Conservation (phyloP, 495 filamentous ascomycete genomes). For the Tuber indicum region DNA sequence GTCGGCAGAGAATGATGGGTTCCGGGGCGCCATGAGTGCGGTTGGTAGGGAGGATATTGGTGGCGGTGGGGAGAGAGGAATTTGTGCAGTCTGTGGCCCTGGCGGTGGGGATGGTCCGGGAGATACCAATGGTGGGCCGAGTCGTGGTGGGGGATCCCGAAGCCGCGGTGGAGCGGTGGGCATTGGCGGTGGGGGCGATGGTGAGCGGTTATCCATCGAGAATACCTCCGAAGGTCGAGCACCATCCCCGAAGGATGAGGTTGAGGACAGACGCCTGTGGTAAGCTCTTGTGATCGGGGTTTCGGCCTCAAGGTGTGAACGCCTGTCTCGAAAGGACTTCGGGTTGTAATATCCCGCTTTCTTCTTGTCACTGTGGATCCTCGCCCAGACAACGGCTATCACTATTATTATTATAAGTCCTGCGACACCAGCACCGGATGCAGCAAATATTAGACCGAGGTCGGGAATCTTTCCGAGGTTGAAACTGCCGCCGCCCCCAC, state of each 20-base stretch:
- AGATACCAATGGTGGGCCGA: not conserved
- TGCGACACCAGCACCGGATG: conserved; percentile 32
- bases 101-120: not conserved
- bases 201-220: conserved; percentile 15
- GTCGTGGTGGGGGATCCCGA: conserved; percentile 24
- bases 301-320: conserved; percentile 28
- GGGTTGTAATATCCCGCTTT: conserved; percentile 26
- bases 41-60: conserved; percentile 20
- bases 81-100: conserved; percentile 5
- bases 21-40: conserved; percentile 11
- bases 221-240: conserved; percentile 11
- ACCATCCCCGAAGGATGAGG: conserved; percentile 38
- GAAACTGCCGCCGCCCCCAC: conserved; percentile 4
- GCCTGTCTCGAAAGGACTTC: conserved; percentile 37
- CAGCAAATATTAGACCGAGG: conserved; percentile 34
- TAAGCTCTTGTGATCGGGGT: conserved; percentile 21
- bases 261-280: conserved; percentile 32
- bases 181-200: conserved; percentile 28
- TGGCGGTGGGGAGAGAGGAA: conserved; percentile 13
- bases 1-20: conserved; percentile 17
- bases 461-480: conserved; percentile 21
- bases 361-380: conserved; percentile 34
- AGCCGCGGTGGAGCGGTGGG: conserved; percentile 16
- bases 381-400: conserved; percentile 34
- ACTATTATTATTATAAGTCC: conserved; percentile 32